Evolutionary conservation across 2,329 filamentous ascomycete species (phyloP), one percentile per base, ranked within the genome.

Genomic region (Cytospora piceicola): DNA sequence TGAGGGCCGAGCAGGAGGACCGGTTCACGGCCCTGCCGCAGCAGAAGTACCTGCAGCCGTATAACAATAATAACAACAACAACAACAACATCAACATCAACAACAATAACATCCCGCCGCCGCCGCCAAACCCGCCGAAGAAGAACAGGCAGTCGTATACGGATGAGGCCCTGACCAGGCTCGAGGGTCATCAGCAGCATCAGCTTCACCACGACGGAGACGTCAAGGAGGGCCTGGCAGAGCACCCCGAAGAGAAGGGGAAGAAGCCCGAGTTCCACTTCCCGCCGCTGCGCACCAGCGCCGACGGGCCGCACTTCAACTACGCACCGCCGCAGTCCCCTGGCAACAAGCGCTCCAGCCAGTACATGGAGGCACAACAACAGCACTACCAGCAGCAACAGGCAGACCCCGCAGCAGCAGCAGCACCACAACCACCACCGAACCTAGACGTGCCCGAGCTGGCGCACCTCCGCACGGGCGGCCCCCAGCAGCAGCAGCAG

Each of bases 1-100:
- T 96, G 4, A 87, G 92, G 36, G 87, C 85, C 32, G 93, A 97
- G 75, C 89, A 95, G 70, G 89, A 96, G 77, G 94, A 97, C 74
- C 87, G 86, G 62, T 90, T 97, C 72, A 92, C 92, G 7, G 91
- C 92, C 1, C 85, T 97, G 8, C 93, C 93, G 2, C 87, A 86
- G 64, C 83, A 84, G 69, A 87, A 87, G 64, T 86, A 89, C 72
- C 80, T 90, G 14, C 86, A 88, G 69, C 82, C 84, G 24, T 83
- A 85, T 70, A 75, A 77, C 65, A 32, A 5, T 32, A 32, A 32
- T 9, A 32, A 4, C 5, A 12, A 12, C 32, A 36, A n/a, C n/a
- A n/a, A n/a, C n/a, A n/a, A n/a, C n/a, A n/a, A n/a, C n/a, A n/a
- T n/a, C n/a, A n/a, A n/a, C n/a, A n/a, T n/a, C n/a, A n/a, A n/a